A percentile compares a stretch with the other conserved stretches of the same genome.
Evolutionary conservation across 164 flowering plant species (phyloP).

Genomic region (Paratinospora sagittata): DNA sequence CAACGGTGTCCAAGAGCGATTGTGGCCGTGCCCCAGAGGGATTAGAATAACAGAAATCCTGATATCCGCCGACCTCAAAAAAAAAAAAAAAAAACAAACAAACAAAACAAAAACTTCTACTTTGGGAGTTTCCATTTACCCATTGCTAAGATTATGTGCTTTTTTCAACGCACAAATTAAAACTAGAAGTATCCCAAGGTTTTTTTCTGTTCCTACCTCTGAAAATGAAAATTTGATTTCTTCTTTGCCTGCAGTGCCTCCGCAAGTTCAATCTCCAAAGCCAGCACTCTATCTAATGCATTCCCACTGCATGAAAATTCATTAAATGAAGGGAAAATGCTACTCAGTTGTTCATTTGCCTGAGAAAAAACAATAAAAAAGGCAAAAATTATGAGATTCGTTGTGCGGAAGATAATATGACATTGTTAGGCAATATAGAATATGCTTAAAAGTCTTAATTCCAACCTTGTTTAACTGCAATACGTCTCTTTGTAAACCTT

Average conservation of each 20-base stretch:
- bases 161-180: no score
- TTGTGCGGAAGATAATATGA: background rate
- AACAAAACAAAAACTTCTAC: background rate
- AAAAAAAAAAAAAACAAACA: no score
- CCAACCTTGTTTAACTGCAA: constrained; percentile 55
- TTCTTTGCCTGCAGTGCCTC: constrained; percentile 72
- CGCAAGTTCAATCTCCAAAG: constrained; percentile 92
- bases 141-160: no score
- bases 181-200: background rate
- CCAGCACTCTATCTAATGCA: constrained; percentile 85
- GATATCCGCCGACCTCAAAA: no score
- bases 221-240: constrained; percentile 53
- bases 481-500: constrained; percentile 52
- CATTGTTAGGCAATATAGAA: background rate
- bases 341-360: constrained; percentile 71
- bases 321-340: constrained; percentile 54
- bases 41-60: no score
- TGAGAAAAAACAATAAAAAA: constrained; percentile 16
- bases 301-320: constrained; percentile 58
- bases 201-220: constrained; percentile 48
- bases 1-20: no score
- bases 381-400: background rate
- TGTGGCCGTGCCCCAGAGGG: no score
- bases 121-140: background rate
- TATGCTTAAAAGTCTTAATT: background rate